Evolutionary conservation across 2,329 filamentous ascomycete species (phyloP).

Genomic region (Aspergillus aculeatinus): DNA sequence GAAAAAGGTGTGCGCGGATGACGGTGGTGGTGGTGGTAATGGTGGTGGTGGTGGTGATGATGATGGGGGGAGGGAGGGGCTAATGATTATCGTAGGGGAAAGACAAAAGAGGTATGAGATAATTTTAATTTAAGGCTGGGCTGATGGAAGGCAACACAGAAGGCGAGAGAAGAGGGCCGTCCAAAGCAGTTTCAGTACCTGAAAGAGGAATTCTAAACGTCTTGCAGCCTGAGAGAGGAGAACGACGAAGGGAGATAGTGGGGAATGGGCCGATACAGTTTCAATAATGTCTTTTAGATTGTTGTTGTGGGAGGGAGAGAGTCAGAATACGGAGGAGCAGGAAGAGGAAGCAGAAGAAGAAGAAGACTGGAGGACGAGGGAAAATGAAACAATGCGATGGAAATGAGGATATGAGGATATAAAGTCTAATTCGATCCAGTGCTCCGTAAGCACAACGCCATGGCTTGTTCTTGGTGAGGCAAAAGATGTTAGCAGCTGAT

Average conservation of each 20-base stretch:
- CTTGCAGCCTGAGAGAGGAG: background rate
- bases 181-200: background rate
- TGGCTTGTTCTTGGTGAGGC: background rate
- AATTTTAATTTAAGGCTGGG: background rate
- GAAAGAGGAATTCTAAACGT: background rate
- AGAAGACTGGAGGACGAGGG: too few relatives aligned
- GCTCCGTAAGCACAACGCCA: background rate
- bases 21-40: background rate
- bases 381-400: background rate
- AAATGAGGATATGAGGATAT: slow-evolving; percentile 6
- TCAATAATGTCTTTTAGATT: background rate
- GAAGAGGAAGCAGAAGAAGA: slow-evolving; percentile 4
- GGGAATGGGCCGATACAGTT: background rate
- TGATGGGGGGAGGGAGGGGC: background rate
- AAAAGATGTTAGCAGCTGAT: background rate
- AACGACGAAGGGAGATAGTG: background rate
- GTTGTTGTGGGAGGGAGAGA: background rate
- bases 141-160: background rate
- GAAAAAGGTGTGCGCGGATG: background rate
- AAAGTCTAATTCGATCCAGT: slow-evolving; percentile 10
- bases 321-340: slow-evolving; percentile 2
- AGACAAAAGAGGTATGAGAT: background rate
- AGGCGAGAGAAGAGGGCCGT: background rate
- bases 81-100: background rate
- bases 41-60: background rate